Percentiles rank a stretch among this genome's conserved stretches.
These are phyloP conservation scores for Massariosphaeria phaeospora DNA, from an alignment of 495 filamentous ascomycete species.

Conservation along the genomic window DNA sequence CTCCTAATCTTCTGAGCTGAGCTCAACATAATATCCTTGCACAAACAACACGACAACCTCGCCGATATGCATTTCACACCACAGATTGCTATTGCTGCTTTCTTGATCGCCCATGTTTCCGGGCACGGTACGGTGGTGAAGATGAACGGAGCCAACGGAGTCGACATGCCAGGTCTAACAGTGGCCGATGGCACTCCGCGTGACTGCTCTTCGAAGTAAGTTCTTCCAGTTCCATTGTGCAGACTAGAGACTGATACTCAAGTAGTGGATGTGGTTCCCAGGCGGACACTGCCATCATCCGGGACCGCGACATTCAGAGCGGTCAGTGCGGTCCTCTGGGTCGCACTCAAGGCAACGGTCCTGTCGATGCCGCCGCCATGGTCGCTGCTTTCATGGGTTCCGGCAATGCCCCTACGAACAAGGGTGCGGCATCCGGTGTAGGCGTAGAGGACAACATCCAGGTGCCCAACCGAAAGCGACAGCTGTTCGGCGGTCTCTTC, in stretches of 20 bases:
- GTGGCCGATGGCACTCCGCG: conserved; percentile 25
- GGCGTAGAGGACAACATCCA: conserved; percentile 23
- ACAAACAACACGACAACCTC: no score
- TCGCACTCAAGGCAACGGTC: conserved; percentile 53
- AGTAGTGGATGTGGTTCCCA: conserved; percentile 51
- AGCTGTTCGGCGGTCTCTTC: conserved; percentile 14
- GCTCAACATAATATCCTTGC: neutral
- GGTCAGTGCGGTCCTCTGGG: conserved; percentile 50
- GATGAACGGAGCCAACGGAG: conserved; percentile 34
- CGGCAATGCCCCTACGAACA: conserved; percentile 22
- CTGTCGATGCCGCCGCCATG: conserved; percentile 45
- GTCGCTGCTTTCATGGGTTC: conserved; percentile 39
- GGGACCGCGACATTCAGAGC: conserved; percentile 40
- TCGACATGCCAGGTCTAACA: conserved; percentile 33
- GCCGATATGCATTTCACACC: conserved; percentile 6
- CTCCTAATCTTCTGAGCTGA: no score
- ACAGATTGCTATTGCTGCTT: conserved; percentile 6
- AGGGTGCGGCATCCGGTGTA: conserved; percentile 1
- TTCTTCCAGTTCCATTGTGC: neutral
- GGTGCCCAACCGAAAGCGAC: conserved; percentile 7
- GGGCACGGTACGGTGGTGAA: conserved; percentile 27
- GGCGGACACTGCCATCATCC: conserved; percentile 50
- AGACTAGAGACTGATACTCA: conserved; percentile 37
- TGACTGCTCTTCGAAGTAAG: conserved; percentile 24
- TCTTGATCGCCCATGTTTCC: conserved; percentile 5